A percentile compares a stretch with the other conserved stretches of the same genome.
Conservation (phyloP, 345 rosid genomes). For the Salix caprea region DNA sequence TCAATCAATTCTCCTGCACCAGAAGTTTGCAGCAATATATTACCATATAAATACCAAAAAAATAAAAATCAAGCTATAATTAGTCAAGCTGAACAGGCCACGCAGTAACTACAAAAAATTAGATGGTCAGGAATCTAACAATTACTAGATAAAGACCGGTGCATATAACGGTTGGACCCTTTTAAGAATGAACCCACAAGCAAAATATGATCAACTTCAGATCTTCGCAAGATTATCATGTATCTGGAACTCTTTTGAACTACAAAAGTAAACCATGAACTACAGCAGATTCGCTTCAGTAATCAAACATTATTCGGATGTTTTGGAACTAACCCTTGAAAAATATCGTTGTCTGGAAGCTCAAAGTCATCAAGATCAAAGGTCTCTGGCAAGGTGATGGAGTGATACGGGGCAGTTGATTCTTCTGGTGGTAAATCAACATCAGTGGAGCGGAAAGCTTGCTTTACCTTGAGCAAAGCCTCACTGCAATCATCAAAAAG, state of each 20-base stretch:
- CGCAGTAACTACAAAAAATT: neutral
- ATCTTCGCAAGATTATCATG: neutral
- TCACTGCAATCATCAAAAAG: slow-evolving; percentile 99
- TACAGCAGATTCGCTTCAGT: neutral
- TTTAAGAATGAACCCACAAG: neutral
- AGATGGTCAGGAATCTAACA: neutral
- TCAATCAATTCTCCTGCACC: neutral
- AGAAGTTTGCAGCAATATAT: neutral
- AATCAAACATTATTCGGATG: neutral
- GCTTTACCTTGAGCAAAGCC: slow-evolving; percentile 95
- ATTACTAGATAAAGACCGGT: neutral
- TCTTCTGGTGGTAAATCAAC: slow-evolving; percentile 99
- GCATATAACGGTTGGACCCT: neutral
- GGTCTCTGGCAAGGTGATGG: slow-evolving; percentile 98
- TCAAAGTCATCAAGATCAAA: slow-evolving; percentile 99
- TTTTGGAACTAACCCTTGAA: slow-evolving; percentile 77
- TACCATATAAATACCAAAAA: neutral
- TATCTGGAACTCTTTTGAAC: neutral
- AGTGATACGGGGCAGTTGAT: slow-evolving; percentile 96
- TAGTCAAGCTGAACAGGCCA: neutral
- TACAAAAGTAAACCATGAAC: neutral
- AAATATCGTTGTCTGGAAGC: slow-evolving; percentile 90
- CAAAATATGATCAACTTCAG: neutral
- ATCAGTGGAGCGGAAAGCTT: slow-evolving; percentile 96
- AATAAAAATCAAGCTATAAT: neutral